Conservation (phyloP, 2,329 filamentous ascomycete genomes). For the Fusarium foetens region DNA sequence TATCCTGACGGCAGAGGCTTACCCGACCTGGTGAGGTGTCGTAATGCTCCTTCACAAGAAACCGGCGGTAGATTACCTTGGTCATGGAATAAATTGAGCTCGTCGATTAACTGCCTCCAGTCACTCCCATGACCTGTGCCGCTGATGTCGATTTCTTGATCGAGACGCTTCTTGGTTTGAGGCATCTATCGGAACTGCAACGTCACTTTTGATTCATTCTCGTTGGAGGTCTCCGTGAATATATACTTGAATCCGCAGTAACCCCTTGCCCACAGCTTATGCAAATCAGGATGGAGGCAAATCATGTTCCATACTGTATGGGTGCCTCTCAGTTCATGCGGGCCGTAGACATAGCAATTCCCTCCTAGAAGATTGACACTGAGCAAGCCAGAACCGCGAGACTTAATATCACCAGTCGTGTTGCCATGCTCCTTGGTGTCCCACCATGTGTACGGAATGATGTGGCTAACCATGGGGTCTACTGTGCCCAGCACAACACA, state of each 20-base stretch:
- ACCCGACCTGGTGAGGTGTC: neutral
- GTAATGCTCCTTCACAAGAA: neutral
- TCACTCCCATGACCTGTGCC: neutral
- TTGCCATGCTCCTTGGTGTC: neutral
- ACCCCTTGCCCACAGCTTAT: neutral
- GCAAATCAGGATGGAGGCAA: neutral
- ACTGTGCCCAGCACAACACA: neutral
- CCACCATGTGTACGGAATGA: neutral
- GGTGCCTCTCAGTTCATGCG: neutral
- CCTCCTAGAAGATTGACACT: neutral
- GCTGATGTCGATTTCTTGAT: neutral
- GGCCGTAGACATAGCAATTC: neutral
- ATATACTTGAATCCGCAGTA: neutral
- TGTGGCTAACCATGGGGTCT: neutral
- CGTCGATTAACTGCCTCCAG: neutral
- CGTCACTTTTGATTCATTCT: neutral
- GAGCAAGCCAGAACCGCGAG: neutral
- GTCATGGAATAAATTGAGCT: neutral
- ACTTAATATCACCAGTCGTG: neutral
- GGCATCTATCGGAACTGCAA: conserved; percentile 24
- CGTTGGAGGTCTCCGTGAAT: neutral
- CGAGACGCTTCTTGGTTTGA: neutral
- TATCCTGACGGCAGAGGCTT: neutral
- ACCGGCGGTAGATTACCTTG: neutral
- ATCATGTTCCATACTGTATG: neutral